Percentiles rank a stretch among this genome's conserved stretches.
Evolutionary conservation across 1,139 yeast species (phyloP).

Genomic region (Saccharomyces pastorianus): DNA sequence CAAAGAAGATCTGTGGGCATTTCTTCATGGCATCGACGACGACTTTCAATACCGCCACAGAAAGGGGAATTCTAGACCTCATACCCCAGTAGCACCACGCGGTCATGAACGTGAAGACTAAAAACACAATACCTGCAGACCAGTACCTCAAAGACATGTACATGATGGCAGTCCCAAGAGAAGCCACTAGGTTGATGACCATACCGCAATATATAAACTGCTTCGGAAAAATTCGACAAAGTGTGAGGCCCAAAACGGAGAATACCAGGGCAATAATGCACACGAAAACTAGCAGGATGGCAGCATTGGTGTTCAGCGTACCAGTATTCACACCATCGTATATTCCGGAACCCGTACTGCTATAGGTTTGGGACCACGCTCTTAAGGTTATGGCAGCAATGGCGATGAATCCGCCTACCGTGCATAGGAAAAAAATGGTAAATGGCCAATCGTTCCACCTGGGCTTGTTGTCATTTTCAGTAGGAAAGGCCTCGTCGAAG

Average conservation of each 20-base stretch:
- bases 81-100: slow-evolving; percentile 71
- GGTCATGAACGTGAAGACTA: slow-evolving; percentile 53
- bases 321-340: slow-evolving; percentile 48
- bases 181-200: slow-evolving; percentile 56
- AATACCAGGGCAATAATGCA: slow-evolving; percentile 54
- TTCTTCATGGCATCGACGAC: slow-evolving; percentile 68
- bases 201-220: slow-evolving; percentile 65
- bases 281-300: slow-evolving; percentile 61
- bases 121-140: slow-evolving; percentile 71
- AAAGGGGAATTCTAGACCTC: slow-evolving; percentile 60
- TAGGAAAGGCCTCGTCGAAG: slow-evolving; percentile 40
- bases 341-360: slow-evolving; percentile 57
- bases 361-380: slow-evolving; percentile 50
- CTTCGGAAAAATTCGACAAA: slow-evolving; percentile 59
- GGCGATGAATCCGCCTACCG: slow-evolving; percentile 62
- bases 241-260: slow-evolving; percentile 46
- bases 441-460: slow-evolving; percentile 69
- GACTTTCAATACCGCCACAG: slow-evolving; percentile 64
- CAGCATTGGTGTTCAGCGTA: slow-evolving; percentile 65
- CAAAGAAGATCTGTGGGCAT: slow-evolving; percentile 60
- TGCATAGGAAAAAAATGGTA: slow-evolving; percentile 51
- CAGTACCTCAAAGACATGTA: slow-evolving; percentile 58
- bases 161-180: slow-evolving; percentile 68
- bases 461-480: slow-evolving; percentile 45
- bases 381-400: slow-evolving; percentile 62